Base-by-base conservation (phyloP, 2,329 filamentous ascomycete genomes). In the Sphaceloma murrayae region DNA sequence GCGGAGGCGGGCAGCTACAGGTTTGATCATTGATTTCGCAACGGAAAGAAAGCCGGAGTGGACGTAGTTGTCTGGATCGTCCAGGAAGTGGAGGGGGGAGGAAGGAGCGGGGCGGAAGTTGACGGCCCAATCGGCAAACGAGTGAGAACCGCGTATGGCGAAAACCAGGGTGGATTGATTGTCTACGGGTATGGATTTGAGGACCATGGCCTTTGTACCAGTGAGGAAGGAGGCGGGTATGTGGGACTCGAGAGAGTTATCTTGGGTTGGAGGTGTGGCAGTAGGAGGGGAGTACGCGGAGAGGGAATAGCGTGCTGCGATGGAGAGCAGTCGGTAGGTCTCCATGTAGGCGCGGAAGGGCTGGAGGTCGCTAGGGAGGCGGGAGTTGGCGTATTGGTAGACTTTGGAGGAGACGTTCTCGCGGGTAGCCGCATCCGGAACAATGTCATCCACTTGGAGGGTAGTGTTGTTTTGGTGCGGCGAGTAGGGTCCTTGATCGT, bases 131-230 rank as follows among this genome's bases (percentile, higher is more conserved):
- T 45, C 31, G 5, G 42, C 78, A 53, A 91, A 83, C 5, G 77
- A 82, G 17, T 85, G 77, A 1, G 80, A 86, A 14, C 86, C 86
- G 14, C 86, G 77, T 49, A 94, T 84, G 10, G 86, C 85, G 55
- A 94, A 84, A 8, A 93, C 81, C 45, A 94, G 80, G 13, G 80
- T 80, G 57, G 84, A 77, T 66, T 80, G 78, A 54, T 85, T 72
- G 55, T 91, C 85, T 58, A 87, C 77, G 1, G 84, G 77, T 0
- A 88, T 72, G 0, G 81, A 85, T 57, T 88, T 89, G 57, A 93
- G 79, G 11, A 84, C 78, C 80, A 89, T 89, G 17, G 85, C 82
- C 58, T 88, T 89, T 1, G 84, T 82, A n/a, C 84, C 84, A 3
- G 74, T 70, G 14, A 72, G 70, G 73, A 79, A 83, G 59, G 87